Conservation (phyloP, 352 stramenopile genomes). For the Phytophthora pistaciae region DNA sequence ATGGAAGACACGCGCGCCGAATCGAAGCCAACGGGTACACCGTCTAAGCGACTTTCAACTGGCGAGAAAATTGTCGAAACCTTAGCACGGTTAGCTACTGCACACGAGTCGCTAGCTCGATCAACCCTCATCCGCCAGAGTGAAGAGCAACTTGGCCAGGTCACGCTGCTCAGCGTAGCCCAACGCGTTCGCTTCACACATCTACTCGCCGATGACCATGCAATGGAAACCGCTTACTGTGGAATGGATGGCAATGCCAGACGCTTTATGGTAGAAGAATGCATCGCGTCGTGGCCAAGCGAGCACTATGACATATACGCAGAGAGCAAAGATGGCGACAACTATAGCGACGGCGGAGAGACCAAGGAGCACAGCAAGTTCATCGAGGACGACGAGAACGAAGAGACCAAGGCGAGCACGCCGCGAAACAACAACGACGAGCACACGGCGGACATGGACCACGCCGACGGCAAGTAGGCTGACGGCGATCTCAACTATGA, state of each 20-base stretch:
- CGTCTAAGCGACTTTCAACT: neutral
- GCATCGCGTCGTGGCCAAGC: neutral
- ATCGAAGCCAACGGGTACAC: neutral
- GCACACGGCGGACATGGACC: too few species aligned
- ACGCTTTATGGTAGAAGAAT: neutral
- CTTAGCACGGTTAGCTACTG: neutral
- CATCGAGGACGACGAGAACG: too few species aligned
- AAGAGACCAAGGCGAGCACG: too few species aligned
- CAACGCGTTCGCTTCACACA: neutral
- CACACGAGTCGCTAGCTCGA: neutral
- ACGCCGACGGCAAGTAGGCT: too few species aligned
- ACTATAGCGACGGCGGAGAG: too few species aligned
- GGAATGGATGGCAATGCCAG: neutral
- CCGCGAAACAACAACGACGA: too few species aligned
- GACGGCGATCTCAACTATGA: too few species aligned
- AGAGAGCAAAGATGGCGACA: too few species aligned
- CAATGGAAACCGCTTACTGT: neutral
- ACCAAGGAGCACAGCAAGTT: too few species aligned
- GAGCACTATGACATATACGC: too few species aligned
- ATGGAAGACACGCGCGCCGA: neutral
- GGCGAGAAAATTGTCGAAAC: neutral
- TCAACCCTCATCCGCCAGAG: neutral
- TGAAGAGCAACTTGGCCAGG: neutral
- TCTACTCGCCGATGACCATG: neutral
- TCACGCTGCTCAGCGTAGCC: neutral